Evolutionary conservation across 1,139 yeast genomes (phyloP), one percentile per base, ranked within the genome.

Genomic region (Candida pseudoviswanathii): DNA sequence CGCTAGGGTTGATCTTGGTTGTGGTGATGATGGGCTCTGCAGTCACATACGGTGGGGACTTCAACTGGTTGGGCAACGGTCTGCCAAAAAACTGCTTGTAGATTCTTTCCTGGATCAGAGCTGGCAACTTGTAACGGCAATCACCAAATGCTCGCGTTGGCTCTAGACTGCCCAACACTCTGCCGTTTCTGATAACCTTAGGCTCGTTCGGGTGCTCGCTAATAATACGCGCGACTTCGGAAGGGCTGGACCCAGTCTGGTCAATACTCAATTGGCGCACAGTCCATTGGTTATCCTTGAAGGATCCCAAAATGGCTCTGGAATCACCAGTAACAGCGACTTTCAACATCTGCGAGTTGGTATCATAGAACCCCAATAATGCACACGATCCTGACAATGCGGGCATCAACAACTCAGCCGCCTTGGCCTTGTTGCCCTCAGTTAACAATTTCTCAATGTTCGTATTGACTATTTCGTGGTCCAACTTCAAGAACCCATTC

Each of bases 311-410:
- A 25, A 94, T 80, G 0, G 97, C 98, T 54, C 99, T 79, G 0
- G 98, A 92, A 66, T 94, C 99, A 41, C 99, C 99, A 0, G 98
- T 85, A 5, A 92, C 96, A 0, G 99, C 99, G 30, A 94, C 96
- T 58, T 90, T 86, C 56, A 94, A 76, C 46, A 80, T 70, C 50
- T 83, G 79, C 36, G 90, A 77, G 50, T 80, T 78, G 2, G 96
- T 84, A 65, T 94, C 97, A 67, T 88, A 94, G 61, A 89, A 86
- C 1, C 96, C 84, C 53, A 94, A 75, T 53, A 94, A 75, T 0
- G 96, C 97, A 73, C 99, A 94, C 0, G 97, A 86, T 0, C 99
- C 99, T 2, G 96, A 87, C 45, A 95, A 78, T 2, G 98, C 99
- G 2, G 99, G 97, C 79, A 94, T 86, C 59, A 89, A 76, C 54